Evolutionary conservation across 177 flowering plant genomes (phyloP), one percentile per base, ranked within the genome.

Genomic region (Vitis hybrid): DNA sequence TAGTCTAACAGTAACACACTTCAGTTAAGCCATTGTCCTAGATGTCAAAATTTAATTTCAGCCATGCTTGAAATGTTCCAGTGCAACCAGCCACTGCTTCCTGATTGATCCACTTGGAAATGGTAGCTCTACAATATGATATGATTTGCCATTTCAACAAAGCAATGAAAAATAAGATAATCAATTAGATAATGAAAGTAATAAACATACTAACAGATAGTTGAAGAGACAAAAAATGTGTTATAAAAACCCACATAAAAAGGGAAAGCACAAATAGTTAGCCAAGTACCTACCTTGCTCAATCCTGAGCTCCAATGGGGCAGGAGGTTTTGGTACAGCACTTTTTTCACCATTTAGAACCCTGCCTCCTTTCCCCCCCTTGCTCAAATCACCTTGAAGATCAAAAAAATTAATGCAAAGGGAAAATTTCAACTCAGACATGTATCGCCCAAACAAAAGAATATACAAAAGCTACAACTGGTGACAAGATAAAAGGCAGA

Each of bases 311-410:
- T 84, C 87, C 62, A 72, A 71, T 49, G 77, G 69, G 7, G 71
- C 60, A 11, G 85, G 74, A 65, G 75, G 79, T 66, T 84, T 84
- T 14, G 75, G 62, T 19, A 29, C 62, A 50, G 74, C n/a, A 73
- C 67, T 67, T 71, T 84, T 87, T 55, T 79, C 81, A 20, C 74
- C 80, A 53, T 75, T 85, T 16, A 73, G 75, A 55, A 51, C 22
- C 61, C 78, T 84, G 55, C 69, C 85, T 55, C 78, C 83, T 71
- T 87, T 89, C 51, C 89, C 91, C 9, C 78, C 86, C 79, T 80
- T 82, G 66, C 74, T 69, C 77, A 14, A 58, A 65, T 76, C 78
- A 73, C 74, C 82, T 78, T 55, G 18, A 71, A 16, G 62, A 48
- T 14, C 26, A 62, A 31, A 51, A 48, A 10, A 11, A 53, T 29